Evolutionary conservation across 208 protist species (phyloP), one percentile per base, ranked within the genome.

Genomic region (Trypanosoma vivax): DNA sequence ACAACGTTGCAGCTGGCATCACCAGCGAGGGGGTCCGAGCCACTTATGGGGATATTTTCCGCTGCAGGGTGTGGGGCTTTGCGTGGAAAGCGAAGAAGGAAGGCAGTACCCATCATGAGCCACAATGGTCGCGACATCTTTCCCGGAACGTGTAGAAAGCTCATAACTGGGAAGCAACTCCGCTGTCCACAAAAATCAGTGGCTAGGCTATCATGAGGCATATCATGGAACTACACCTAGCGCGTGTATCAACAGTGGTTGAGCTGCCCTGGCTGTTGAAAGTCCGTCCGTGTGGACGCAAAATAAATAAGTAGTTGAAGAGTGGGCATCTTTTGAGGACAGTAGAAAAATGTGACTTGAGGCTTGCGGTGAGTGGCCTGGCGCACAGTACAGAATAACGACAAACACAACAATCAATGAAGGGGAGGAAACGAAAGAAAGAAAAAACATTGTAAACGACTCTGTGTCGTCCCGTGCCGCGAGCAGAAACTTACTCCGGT

Each of bases 61-160:
- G 5, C 9, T 31, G 13, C 29, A 7, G 14, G 0, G 11, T 34
- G 11, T n/a, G n/a, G n/a, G n/a, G 14, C 14, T 21, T 28, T 7
- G 16, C 9, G 11, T n/a, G 52, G 52, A 9, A 47, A 10, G 5
- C 11, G 6, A 7, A 73, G 47, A 24, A 67, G 65, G 50, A 86
- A 87, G 23, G 79, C 79, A 0, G 83, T 88, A 28, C 83, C 83
- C 74, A 88, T 86, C 83, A 91, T 91, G 19, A 91, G 63, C 80
- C 83, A 91, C 49, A 85, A 42, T 21, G 83, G 83, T 59, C 70
- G 57, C 5, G 76, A 77, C 61, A 90, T 90, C 42, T 84, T 84
- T 2, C 78, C 79, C n/a, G 83, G 83, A 3, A 90, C 77, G 40
- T 90, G 59, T 24, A 90, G 39, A 45, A 87, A 90, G 60, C 73